These are phyloP conservation scores for Apiospora kogelbergensis DNA, from an alignment of 2,329 filamentous ascomycete genomes.

Conservation along the genomic window DNA sequence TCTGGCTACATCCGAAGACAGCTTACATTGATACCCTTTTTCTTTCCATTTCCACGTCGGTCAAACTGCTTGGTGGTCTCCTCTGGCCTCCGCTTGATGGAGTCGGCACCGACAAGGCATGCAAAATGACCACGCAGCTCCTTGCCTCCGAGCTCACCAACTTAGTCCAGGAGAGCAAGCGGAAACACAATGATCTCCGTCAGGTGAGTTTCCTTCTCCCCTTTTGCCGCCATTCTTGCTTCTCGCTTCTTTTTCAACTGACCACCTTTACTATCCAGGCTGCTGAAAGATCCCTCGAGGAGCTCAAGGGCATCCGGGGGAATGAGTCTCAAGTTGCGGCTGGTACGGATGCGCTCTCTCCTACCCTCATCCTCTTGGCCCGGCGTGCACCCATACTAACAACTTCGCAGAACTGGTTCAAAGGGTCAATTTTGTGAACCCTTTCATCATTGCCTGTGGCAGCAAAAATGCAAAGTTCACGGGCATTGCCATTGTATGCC, in stretches of 20 bases:
- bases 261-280: conserved; percentile 52
- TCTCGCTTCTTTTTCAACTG: neutral
- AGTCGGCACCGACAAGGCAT: neutral
- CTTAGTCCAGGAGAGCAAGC: conserved; percentile 92
- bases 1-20: too few species aligned
- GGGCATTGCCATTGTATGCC: conserved; percentile 79
- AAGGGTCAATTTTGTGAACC: conserved; percentile 81
- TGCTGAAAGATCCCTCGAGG: conserved; percentile 89
- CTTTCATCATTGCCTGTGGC: conserved; percentile 89
- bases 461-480: conserved; percentile 91
- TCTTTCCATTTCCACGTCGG: too few species aligned
- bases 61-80: too few species aligned
- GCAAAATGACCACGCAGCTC: conserved; percentile 85
- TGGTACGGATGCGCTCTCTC: conserved; percentile 43
- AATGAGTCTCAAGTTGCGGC: conserved; percentile 75
- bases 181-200: conserved; percentile 87
- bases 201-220: conserved; percentile 53
- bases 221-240: neutral
- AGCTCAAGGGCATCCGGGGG: conserved; percentile 74
- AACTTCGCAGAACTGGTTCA: conserved; percentile 72
- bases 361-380: neutral
- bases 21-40: too few species aligned
- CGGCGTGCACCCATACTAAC: neutral
- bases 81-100: neutral
- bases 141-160: conserved; percentile 84